These are phyloP conservation scores for Fraxinus baroniana DNA, from an alignment of 305 asterid genomes.

Conservation along the genomic window DNA sequence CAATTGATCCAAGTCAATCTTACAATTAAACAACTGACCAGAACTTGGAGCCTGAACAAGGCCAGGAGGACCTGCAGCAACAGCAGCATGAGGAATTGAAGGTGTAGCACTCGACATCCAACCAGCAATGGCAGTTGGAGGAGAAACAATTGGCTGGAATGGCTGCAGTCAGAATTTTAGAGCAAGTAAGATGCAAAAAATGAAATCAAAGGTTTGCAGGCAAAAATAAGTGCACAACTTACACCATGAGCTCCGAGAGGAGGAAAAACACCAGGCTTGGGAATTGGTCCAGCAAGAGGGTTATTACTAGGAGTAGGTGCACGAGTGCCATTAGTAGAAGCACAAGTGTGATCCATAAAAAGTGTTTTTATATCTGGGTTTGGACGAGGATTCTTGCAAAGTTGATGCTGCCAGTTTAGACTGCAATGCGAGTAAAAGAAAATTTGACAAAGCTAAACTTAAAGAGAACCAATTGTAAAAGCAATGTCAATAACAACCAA, in stretches of 20 bases:
- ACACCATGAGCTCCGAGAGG: constrained; percentile 51
- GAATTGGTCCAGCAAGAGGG: constrained; percentile 43
- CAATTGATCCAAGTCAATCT: constrained; percentile 18
- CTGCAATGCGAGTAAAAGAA: constrained; percentile 43
- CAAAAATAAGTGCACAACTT: constrained; percentile 23
- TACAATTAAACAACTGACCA: constrained; percentile 47
- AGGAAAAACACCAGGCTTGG: constrained; percentile 51
- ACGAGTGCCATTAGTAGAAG: constrained; percentile 45
- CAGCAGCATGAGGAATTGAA: constrained; percentile 76
- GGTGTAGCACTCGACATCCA: constrained; percentile 94
- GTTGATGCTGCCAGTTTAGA: constrained; percentile 99
- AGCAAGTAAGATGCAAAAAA: constrained; percentile 17
- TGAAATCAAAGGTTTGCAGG: background rate
- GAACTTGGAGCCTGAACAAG: constrained; percentile 78
- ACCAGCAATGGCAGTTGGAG: constrained; percentile 89
- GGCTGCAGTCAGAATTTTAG: constrained; percentile 53
- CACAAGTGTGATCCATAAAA: constrained; percentile 73
- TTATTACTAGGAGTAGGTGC: constrained; percentile 42
- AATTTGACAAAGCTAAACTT: constrained; percentile 22
- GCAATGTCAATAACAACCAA: background rate
- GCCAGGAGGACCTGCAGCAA: constrained; percentile 77
- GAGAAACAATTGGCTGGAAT: constrained; percentile 81
- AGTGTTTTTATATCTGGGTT: constrained; percentile 94
- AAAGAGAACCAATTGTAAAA: constrained; percentile 3
- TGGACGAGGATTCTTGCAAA: constrained; percentile 94